Conservation (phyloP, 208 protist species). For the Acanthamoeba triangularis region DNA sequence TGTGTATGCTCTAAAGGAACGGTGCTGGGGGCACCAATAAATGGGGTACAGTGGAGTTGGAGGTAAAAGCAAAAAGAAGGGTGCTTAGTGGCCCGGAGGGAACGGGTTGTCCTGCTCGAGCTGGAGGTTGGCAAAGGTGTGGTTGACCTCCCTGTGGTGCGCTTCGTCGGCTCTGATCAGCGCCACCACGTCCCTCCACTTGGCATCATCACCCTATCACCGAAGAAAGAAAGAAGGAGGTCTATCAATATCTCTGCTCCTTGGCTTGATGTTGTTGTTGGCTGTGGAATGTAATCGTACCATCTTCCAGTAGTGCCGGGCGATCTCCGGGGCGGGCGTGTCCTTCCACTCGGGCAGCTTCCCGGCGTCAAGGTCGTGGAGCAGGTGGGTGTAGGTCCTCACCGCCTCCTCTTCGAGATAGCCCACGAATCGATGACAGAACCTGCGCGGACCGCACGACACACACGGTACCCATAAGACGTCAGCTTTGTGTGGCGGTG, state of each 20-base stretch:
- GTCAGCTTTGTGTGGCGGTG: not conserved
- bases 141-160: constrained; percentile 94
- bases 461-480: not conserved
- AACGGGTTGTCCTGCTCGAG: constrained; percentile 18
- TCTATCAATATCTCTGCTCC: too few relatives aligned
- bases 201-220: constrained; percentile 82
- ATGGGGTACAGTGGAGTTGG: not conserved
- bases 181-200: constrained; percentile 90
- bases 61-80: not conserved
- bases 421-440: constrained; percentile 83
- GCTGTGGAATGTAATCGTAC: too few relatives aligned
- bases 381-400: constrained; percentile 86
- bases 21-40: too few relatives aligned
- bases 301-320: constrained; percentile 92
- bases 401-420: constrained; percentile 91
- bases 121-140: constrained; percentile 86
- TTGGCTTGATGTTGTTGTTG: too few relatives aligned
- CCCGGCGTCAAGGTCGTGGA: constrained; percentile 80
- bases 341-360: constrained; percentile 79
- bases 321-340: constrained; percentile 91
- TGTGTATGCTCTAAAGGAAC: too few relatives aligned
- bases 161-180: constrained; percentile 93
- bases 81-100: constrained; percentile 22
- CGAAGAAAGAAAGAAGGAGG: too few relatives aligned
- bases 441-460: constrained; percentile 72